Evolutionary conservation across 768 basidiomycete species (phyloP).

Genomic region (Kwoniella pini): DNA sequence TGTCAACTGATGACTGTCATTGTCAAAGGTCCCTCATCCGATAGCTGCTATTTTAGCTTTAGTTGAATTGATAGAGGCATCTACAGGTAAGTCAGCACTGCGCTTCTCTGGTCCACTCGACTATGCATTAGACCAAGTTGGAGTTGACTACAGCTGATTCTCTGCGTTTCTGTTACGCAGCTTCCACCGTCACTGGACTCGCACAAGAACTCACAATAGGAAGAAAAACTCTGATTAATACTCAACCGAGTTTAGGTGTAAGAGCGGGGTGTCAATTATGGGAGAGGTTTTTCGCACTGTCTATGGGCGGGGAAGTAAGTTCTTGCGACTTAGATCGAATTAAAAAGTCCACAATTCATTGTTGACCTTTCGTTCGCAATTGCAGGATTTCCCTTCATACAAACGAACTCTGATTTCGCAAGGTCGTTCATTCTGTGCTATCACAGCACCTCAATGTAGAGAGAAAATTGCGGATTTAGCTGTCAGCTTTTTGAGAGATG

Average conservation of each 20-base stretch:
- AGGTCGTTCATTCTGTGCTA: slow-evolving; percentile 69
- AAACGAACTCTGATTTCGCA: slow-evolving; percentile 80
- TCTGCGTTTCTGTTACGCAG: slow-evolving; percentile 15
- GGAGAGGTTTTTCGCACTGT: slow-evolving; percentile 52
- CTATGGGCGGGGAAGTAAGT: slow-evolving; percentile 46
- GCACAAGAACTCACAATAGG: slow-evolving; percentile 76
- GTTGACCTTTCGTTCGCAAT: too few relatives aligned
- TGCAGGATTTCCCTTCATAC: slow-evolving; percentile 76
- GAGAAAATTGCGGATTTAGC: slow-evolving; percentile 83
- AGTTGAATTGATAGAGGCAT: slow-evolving; percentile 75
- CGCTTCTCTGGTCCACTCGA: too few relatives aligned
- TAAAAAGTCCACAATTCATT: too few relatives aligned
- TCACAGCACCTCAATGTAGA: slow-evolving; percentile 79
- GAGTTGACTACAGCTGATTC: not conserved
- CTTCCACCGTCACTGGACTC: slow-evolving; percentile 49
- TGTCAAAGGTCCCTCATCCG: slow-evolving; percentile 58
- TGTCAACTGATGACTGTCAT: not conserved
- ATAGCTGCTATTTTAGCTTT: slow-evolving; percentile 85
- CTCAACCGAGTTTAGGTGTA: slow-evolving; percentile 51
- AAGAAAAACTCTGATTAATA: slow-evolving; percentile 63
- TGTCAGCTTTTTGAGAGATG: slow-evolving; percentile 92
- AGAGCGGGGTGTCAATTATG: slow-evolving; percentile 55
- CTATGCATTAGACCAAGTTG: not conserved
- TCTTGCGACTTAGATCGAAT: not conserved
- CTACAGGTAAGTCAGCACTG: slow-evolving; percentile 64